Conservation (phyloP, 2,329 filamentous ascomycete genomes). For the Venturia carpophila region DNA sequence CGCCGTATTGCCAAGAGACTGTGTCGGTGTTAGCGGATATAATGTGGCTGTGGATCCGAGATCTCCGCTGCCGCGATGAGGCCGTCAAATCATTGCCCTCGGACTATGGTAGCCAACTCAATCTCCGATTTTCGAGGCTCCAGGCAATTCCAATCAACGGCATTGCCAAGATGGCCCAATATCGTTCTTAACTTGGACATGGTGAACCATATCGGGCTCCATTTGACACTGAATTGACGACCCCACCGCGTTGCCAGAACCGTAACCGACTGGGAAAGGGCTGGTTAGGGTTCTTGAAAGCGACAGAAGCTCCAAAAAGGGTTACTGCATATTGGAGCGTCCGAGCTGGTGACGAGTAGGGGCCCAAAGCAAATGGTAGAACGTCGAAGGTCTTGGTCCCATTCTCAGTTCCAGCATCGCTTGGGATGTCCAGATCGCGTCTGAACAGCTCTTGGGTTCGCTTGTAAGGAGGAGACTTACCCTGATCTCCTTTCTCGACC, state of each 20-base stretch:
- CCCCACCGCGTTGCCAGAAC: background rate
- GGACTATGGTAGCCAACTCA: background rate
- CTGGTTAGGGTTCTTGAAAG: background rate
- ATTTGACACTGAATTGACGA: background rate
- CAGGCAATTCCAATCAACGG: background rate
- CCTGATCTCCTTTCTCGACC: conserved; percentile 45
- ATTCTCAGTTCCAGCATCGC: background rate
- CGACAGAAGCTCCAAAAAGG: background rate
- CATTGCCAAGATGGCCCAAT: background rate
- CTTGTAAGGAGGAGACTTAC: conserved; percentile 28
- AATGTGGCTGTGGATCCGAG: background rate
- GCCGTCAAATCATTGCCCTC: background rate
- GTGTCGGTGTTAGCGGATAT: conserved; percentile 18
- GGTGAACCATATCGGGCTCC: background rate
- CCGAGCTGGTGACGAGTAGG: background rate
- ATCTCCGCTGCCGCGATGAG: background rate
- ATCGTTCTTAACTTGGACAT: background rate
- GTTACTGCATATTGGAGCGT: background rate
- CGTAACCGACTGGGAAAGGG: background rate
- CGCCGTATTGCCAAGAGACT: conserved; percentile 59
- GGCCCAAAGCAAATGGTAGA: background rate
- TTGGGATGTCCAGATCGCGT: background rate
- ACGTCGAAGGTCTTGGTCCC: background rate
- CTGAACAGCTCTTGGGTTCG: background rate
- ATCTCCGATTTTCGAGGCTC: background rate